These are phyloP conservation scores for Leucoagaricus sp. DNA, from an alignment of 1,284 basidiomycete genomes.

Conservation along the genomic window DNA sequence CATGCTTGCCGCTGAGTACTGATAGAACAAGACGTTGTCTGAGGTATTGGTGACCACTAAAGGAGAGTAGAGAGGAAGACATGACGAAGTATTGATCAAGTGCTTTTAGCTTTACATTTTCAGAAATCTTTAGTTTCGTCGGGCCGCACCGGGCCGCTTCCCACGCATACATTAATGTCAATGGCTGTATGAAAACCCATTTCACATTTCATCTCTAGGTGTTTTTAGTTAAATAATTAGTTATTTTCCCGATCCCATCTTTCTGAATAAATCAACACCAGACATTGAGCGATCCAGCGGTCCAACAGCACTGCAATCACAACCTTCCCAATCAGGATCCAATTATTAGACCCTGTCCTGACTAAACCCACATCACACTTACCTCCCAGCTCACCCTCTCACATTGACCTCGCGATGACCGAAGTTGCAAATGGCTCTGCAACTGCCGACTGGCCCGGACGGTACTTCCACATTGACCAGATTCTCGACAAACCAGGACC, in stretches of 20 bases:
- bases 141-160: not conserved
- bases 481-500: constrained; percentile 81
- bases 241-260: not conserved
- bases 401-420: constrained; percentile 20
- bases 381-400: not conserved
- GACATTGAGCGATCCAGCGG: too few species aligned
- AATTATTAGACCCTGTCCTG: constrained; percentile 1
- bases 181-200: not conserved
- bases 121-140: not conserved
- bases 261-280: too few species aligned
- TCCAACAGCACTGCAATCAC: too few species aligned
- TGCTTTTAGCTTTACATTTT: not conserved
- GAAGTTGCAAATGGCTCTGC: constrained; percentile 18
- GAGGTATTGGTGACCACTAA: constrained; percentile 83
- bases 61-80: constrained; percentile 46
- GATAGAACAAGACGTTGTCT: constrained; percentile 87
- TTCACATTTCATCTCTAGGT: too few species aligned
- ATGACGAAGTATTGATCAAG: not conserved
- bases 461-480: constrained; percentile 81
- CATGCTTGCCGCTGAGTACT: constrained; percentile 84
- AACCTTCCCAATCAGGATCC: not conserved
- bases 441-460: constrained; percentile 63
- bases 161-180: not conserved
- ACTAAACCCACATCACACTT: not conserved
- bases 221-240: not conserved